phyloP scores from a whole-genome alignment of 192 early-diverging fungal species.

The Podila verticillata region DNA sequence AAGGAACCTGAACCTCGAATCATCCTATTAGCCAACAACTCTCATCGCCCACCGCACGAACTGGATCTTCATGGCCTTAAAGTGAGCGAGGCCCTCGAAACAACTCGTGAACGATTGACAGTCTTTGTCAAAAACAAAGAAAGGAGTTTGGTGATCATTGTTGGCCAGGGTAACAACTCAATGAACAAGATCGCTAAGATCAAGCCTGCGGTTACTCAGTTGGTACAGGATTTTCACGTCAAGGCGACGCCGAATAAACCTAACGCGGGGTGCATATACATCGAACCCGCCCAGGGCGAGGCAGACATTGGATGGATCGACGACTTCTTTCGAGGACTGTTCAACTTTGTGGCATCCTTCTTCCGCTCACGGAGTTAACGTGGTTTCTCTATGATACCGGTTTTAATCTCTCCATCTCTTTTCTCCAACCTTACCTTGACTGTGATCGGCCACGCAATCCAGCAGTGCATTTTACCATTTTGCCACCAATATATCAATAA shows the following conservation, averaged over 20 bases:
- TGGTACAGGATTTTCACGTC: constrained; percentile 63
- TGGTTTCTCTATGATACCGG: background rate
- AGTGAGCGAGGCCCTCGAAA: constrained; percentile 68
- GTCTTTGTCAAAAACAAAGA: constrained; percentile 58
- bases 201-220: constrained; percentile 70
- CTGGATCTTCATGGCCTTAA: constrained; percentile 77
- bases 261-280: constrained; percentile 67
- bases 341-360: constrained; percentile 1
- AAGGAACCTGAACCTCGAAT: no score
- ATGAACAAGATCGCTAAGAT: constrained; percentile 66
- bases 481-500: background rate
- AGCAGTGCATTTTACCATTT: no score
- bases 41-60: constrained; percentile 49
- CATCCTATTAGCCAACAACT: constrained; percentile 55
- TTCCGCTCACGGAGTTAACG: background rate
- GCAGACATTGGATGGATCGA: constrained; percentile 59
- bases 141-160: constrained; percentile 66
- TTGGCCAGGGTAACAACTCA: constrained; percentile 71
- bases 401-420: background rate
- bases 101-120: constrained; percentile 57
- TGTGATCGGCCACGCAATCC: background rate
- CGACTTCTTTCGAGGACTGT: constrained; percentile 27
- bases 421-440: background rate
- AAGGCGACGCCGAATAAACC: constrained; percentile 59
- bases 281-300: constrained; percentile 59